A percentile compares a stretch with the other conserved stretches of the same genome.
Conservation (phyloP, 495 filamentous ascomycete species). For the Cercophora newfieldiana region DNA sequence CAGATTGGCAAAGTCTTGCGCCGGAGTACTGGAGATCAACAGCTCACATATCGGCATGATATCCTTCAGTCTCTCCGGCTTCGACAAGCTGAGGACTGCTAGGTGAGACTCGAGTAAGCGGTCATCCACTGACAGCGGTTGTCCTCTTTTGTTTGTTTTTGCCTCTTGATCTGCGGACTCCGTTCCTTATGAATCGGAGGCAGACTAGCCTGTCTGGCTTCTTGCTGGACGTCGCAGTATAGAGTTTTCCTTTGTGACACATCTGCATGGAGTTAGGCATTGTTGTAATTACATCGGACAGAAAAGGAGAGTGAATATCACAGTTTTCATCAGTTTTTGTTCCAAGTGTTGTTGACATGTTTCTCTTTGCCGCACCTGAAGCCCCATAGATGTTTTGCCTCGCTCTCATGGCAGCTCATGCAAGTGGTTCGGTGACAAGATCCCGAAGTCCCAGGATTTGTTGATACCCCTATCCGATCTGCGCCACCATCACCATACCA, state of each 20-base stretch:
- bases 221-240: not conserved
- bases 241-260: not conserved
- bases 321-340: not conserved
- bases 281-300: slow-evolving; percentile 5
- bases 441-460: too few relatives aligned
- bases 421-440: too few relatives aligned
- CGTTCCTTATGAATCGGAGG: not conserved
- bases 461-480: too few relatives aligned
- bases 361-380: too few relatives aligned
- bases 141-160: not conserved
- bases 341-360: not conserved
- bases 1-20: too few relatives aligned
- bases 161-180: not conserved
- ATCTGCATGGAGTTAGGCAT: slow-evolving; percentile 8
- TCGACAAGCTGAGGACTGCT: not conserved
- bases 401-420: too few relatives aligned
- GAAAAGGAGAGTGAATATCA: slow-evolving; percentile 1
- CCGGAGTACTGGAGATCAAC: not conserved
- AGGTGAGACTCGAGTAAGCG: not conserved
- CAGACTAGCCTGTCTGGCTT: not conserved
- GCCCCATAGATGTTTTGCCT: too few relatives aligned
- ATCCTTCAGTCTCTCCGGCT: not conserved
- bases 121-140: not conserved
- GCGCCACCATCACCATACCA: too few relatives aligned
- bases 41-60: not conserved